Evolutionary conservation across 306 rosid species (phyloP).

Genomic region (Medicago arabica): DNA sequence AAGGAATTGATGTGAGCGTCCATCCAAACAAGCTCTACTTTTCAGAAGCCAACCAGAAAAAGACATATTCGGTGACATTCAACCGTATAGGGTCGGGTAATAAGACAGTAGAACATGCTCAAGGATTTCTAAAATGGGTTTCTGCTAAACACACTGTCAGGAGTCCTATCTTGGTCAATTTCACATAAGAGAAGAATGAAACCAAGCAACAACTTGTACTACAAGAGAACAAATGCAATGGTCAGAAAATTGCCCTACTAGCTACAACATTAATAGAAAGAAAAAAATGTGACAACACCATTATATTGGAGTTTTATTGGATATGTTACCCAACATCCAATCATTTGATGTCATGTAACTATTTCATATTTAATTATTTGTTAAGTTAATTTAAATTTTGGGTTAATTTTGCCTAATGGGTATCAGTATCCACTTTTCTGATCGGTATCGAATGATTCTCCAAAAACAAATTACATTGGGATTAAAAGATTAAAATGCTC

Average conservation of each 20-base stretch:
- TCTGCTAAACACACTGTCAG: conserved; percentile 53
- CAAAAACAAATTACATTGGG: not conserved
- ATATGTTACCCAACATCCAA: not conserved
- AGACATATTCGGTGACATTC: conserved; percentile 59
- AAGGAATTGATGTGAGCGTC: conserved; percentile 61
- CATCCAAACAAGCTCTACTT: conserved; percentile 56
- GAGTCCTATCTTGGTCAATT: conserved; percentile 59
- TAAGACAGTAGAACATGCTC: conserved; percentile 47
- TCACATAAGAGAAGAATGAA: conserved; percentile 41
- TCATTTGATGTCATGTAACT: not conserved
- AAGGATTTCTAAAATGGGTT: conserved; percentile 64
- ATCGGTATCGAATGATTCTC: not conserved
- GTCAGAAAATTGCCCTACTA: conserved; percentile 23
- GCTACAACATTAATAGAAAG: not conserved
- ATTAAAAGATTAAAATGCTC: not conserved
- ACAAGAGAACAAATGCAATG: conserved; percentile 24
- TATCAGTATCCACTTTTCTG: not conserved
- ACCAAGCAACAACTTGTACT: conserved; percentile 36
- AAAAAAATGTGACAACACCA: not conserved
- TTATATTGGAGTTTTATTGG: not conserved
- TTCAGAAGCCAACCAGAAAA: conserved; percentile 63
- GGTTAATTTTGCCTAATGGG: not conserved
- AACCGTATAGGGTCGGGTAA: conserved; percentile 37
- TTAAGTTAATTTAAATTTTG: not conserved
- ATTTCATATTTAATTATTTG: conserved; percentile 5